These are phyloP conservation scores for Mimosa pudica DNA, from an alignment of 306 rosid genomes.

Conservation along the genomic window DNA sequence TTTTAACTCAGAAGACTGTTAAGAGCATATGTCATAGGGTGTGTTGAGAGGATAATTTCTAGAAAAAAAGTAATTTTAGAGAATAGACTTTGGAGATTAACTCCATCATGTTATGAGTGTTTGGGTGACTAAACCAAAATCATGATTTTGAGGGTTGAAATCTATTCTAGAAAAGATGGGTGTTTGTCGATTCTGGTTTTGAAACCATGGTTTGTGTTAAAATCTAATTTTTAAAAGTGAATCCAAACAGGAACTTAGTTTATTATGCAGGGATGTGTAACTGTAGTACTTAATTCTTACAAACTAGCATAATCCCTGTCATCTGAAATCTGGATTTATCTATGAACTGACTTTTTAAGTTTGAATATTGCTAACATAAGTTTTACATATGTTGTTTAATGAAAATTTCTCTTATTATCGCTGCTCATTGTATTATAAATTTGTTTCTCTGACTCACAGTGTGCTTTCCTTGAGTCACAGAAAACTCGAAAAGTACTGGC, in stretches of 20 bases:
- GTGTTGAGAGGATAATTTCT: too few species aligned
- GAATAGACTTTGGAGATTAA: too few species aligned
- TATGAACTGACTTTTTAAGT: not conserved
- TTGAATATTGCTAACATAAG: not conserved
- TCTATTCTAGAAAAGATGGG: too few species aligned
- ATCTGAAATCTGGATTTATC: conserved; percentile 10
- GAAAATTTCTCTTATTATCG: conserved; percentile 21
- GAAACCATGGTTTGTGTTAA: too few species aligned
- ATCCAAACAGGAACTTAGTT: not conserved
- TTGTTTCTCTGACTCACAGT: conserved; percentile 12
- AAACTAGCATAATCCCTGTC: conserved; percentile 15
- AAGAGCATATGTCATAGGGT: not conserved
- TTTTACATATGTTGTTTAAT: not conserved
- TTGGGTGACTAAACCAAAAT: too few species aligned
- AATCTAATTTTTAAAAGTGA: too few species aligned
- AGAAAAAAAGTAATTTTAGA: too few species aligned
- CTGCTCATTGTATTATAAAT: conserved; percentile 4
- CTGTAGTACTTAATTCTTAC: not conserved
- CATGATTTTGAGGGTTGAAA: too few species aligned
- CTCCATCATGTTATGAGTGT: too few species aligned
- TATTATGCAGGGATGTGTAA: conserved; percentile 1
- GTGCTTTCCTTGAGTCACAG: conserved; percentile 48
- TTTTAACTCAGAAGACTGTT: conserved; percentile 16
- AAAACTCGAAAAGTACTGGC: conserved; percentile 81
- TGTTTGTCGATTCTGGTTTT: too few species aligned